Evolutionary conservation across 164 flowering plant species (phyloP).

Genomic region (Tinospora cordifolia): DNA sequence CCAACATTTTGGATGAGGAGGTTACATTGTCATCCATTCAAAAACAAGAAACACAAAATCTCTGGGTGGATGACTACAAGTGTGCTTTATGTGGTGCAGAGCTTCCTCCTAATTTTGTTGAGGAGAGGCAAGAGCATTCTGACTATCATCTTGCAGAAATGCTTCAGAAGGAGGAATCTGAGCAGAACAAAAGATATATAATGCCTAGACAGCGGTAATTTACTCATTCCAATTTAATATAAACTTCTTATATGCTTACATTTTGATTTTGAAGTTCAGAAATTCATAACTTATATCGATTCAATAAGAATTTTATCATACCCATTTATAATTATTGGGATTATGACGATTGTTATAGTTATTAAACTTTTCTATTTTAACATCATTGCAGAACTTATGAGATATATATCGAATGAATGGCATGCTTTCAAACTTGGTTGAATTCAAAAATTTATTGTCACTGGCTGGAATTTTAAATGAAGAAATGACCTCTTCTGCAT

Average conservation of each 20-base stretch:
- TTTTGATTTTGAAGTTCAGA: no score
- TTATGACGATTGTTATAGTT: no score
- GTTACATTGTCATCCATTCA: constrained; percentile 20
- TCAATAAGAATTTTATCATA: no score
- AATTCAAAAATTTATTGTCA: no score
- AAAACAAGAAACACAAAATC: constrained; percentile 14
- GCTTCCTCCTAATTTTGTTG: constrained; percentile 61
- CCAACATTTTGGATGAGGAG: constrained; percentile 15
- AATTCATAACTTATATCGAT: no score
- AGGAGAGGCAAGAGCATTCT: constrained; percentile 85
- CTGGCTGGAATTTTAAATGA: no score
- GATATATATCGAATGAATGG: no score
- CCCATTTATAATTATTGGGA: no score
- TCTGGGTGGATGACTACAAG: constrained; percentile 70
- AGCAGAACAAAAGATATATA: constrained; percentile 13
- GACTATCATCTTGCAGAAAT: constrained; percentile 86
- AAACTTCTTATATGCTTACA: background rate
- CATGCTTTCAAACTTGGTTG: no score
- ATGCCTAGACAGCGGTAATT: constrained; percentile 36
- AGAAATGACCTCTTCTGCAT: background rate
- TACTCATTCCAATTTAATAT: background rate
- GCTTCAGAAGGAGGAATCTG: constrained; percentile 69
- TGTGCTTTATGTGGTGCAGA: constrained; percentile 84
- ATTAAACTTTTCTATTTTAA: no score
- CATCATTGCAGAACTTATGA: no score